Evolutionary conservation across 2,329 filamentous ascomycete species (phyloP), one percentile per base, ranked within the genome.

Genomic region (Coniochaeta sp.): DNA sequence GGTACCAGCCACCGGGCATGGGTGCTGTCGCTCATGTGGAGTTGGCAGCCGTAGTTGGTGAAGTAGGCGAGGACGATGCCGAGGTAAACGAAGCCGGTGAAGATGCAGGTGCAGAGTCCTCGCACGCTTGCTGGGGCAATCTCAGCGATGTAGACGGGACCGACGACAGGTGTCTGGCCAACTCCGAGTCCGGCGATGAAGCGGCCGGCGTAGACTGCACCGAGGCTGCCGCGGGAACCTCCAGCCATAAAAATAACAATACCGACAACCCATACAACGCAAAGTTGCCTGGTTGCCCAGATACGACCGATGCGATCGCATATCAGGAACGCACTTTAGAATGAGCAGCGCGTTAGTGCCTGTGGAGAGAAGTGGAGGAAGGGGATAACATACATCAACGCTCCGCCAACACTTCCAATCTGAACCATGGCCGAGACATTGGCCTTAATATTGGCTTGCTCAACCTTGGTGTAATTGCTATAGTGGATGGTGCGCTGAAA

Each of bases 351-450:
- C 16, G 24, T 54, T 28, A 38, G 42, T 35, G 31, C 49, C n/a
- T 14, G 28, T n/a, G 26, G 16, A 42, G 20, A 48, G 1, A 32
- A 1, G 4, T 48, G 20, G 3, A 27, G 10, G 18, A 18, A 31
- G 46, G 13, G 33, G 26, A 20, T 24, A 24, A 53, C 68, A 63
- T 62, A 74, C 71, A 76, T 52, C 22, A 76, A 51, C 14, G 62
- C 59, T 3, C 87, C 87, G 4, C 74, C 82, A 27, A 91, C 86
- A 22, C 81, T 87, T 22, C 87, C 87, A 60, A 91, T 82, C 67
- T 91, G 87, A 0, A 91, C 87, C 87, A 91, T 91, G 47, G 85
- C 80, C 1, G 86, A 86, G 51, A 91, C 86, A 65, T 91, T 91
- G 58, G 79, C 83, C 67, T 87, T 83, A 69, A 86, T 83, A 64